phyloP scores from a whole-genome alignment of 495 filamentous ascomycete species.

The Penicillium parvum region DNA sequence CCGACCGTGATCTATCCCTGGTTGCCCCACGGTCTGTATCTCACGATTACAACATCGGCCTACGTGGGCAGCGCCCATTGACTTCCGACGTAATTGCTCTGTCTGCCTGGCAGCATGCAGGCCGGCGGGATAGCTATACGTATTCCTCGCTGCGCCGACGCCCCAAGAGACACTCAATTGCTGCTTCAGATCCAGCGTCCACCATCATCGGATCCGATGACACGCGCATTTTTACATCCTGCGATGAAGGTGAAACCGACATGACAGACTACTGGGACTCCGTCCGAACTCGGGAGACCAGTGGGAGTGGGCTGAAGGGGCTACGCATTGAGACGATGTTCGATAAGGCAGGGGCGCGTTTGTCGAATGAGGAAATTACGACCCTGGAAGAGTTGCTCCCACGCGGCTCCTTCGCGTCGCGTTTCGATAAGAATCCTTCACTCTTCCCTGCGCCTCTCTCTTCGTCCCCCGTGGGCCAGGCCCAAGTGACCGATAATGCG shows the following conservation, averaged over 20 bases:
- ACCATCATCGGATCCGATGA: slow-evolving; percentile 85
- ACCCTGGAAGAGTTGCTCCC: slow-evolving; percentile 51
- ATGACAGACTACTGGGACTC: slow-evolving; percentile 95
- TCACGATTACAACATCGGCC: slow-evolving; percentile 23
- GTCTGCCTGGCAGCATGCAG: slow-evolving; percentile 23
- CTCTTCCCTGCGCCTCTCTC: slow-evolving; percentile 43
- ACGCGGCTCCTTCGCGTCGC: slow-evolving; percentile 38
- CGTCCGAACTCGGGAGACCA: slow-evolving; percentile 74
- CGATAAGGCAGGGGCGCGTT: slow-evolving; percentile 62
- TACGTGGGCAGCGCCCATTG: slow-evolving; percentile 21
- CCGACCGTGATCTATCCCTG: slow-evolving; percentile 11
- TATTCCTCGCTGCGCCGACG: slow-evolving; percentile 32
- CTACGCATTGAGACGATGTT: slow-evolving; percentile 82
- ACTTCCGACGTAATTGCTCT: slow-evolving; percentile 30
- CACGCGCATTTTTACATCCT: slow-evolving; percentile 65
- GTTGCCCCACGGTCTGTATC: slow-evolving; percentile 24
- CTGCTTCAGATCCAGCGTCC: slow-evolving; percentile 67
- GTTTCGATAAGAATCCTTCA: slow-evolving; percentile 25
- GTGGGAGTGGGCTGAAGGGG: slow-evolving; percentile 48
- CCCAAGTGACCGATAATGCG: slow-evolving; percentile 6
- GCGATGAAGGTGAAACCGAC: slow-evolving; percentile 83
- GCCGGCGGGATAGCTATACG: slow-evolving; percentile 7
- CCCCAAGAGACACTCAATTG: slow-evolving; percentile 44
- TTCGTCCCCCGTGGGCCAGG: slow-evolving; percentile 38
- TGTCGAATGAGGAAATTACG: slow-evolving; percentile 53